Conservation (phyloP, 805 yeast species). For the Torulaspora franciscae region DNA sequence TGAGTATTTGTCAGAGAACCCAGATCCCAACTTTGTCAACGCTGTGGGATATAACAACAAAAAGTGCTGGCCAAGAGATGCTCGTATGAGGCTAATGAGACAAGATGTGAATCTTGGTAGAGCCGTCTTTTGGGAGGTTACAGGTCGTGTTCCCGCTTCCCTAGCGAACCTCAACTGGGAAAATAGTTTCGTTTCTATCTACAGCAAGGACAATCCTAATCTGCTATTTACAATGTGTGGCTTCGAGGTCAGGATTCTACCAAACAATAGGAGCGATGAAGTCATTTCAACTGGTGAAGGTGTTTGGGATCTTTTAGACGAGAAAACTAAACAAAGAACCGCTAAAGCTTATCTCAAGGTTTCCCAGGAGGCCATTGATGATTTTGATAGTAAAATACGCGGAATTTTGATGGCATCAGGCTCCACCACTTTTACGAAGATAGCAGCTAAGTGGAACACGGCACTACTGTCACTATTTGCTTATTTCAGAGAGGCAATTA, state of each 20-base stretch:
- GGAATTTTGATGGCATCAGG: slow-evolving; percentile 95
- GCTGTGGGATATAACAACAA: slow-evolving; percentile 81
- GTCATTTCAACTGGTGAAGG: slow-evolving; percentile 65
- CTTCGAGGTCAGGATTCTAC: slow-evolving; percentile 84
- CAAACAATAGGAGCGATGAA: slow-evolving; percentile 57
- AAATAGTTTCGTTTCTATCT: slow-evolving; percentile 77
- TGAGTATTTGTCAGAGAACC: slow-evolving; percentile 75
- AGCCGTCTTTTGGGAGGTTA: slow-evolving; percentile 88
- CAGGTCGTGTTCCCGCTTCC: slow-evolving; percentile 72
- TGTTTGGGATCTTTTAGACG: slow-evolving; percentile 82
- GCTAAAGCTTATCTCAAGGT: slow-evolving; percentile 86
- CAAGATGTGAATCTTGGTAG: slow-evolving; percentile 89
- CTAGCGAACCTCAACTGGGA: slow-evolving; percentile 74
- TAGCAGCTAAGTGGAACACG: slow-evolving; percentile 95
- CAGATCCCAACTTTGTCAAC: slow-evolving; percentile 88
- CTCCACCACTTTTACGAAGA: slow-evolving; percentile 88
- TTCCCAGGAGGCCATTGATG: slow-evolving; percentile 69
- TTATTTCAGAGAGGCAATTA: slow-evolving; percentile 89
- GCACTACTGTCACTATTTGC: slow-evolving; percentile 81
- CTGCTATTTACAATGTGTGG: slow-evolving; percentile 89
- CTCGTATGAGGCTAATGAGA: slow-evolving; percentile 84
- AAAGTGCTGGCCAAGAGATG: slow-evolving; percentile 92
- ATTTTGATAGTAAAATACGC: slow-evolving; percentile 76
- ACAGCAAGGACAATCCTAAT: slow-evolving; percentile 86
- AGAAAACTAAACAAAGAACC: slow-evolving; percentile 71